Evolutionary conservation across 2,329 filamentous ascomycete genomes (phyloP).

Genomic region (Verticillium alfalfae): DNA sequence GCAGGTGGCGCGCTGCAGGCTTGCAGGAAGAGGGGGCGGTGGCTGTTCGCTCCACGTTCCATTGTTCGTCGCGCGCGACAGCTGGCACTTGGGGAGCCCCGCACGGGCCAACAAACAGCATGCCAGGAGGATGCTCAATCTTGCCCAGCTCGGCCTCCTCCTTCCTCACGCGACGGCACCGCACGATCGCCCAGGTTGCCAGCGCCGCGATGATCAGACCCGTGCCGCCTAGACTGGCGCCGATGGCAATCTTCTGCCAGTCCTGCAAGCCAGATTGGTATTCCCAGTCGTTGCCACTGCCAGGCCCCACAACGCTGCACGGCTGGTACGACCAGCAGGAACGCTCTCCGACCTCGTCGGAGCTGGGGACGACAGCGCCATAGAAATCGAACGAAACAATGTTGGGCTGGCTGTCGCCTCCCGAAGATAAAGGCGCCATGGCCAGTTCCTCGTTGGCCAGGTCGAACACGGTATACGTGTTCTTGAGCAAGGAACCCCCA

Average conservation of each 20-base stretch:
- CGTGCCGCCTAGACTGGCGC: background rate
- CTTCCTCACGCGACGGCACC: slow-evolving; percentile 4
- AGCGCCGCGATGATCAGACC: background rate
- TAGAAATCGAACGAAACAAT: slow-evolving; percentile 19
- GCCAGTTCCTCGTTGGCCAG: slow-evolving; percentile 22
- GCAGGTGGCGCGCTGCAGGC: background rate
- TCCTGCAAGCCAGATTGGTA: background rate
- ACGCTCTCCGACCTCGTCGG: slow-evolving; percentile 5
- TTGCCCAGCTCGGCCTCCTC: background rate
- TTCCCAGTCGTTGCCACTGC: background rate
- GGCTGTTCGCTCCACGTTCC: background rate
- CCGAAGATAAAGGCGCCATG: slow-evolving; percentile 20
- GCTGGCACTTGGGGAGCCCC: background rate
- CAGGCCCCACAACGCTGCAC: background rate
- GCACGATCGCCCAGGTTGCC: slow-evolving; percentile 3
- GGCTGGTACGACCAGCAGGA: background rate
- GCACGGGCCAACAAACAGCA: background rate
- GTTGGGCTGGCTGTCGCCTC: slow-evolving; percentile 9
- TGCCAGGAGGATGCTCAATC: background rate
- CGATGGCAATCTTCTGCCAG: background rate
- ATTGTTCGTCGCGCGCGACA: too few species aligned
- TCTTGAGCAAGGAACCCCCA: slow-evolving; percentile 18
- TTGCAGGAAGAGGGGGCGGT: background rate
- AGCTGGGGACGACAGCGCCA: slow-evolving; percentile 17
- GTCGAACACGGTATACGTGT: slow-evolving; percentile 26